Percentiles rank a stretch among this genome's conserved stretches.
Evolutionary conservation across 139 green algal species (phyloP).

Genomic region (Spirogloea muscicola): DNA sequence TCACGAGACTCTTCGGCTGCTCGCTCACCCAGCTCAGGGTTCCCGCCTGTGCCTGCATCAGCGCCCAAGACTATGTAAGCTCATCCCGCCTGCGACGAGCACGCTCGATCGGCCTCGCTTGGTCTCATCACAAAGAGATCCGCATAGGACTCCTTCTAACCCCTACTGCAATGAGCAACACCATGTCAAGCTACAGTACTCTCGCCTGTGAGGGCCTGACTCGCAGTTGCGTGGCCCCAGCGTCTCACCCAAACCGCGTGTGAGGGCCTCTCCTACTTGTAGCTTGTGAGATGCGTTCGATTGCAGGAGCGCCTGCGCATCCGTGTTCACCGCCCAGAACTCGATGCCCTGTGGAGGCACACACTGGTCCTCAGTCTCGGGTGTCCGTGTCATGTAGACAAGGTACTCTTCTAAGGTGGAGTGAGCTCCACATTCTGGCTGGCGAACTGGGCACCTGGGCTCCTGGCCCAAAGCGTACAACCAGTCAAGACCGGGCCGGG

Average conservation of each 20-base stretch:
- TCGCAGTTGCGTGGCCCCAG: too few species aligned
- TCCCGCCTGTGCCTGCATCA: conserved; percentile 78
- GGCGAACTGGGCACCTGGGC: too few species aligned
- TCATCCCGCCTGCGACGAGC: not conserved
- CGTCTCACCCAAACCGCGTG: conserved; percentile 72
- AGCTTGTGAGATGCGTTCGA: conserved; percentile 78
- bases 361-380: not conserved
- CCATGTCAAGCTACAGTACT: too few species aligned
- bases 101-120: conserved; percentile 11
- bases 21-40: conserved; percentile 80
- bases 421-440: too few species aligned
- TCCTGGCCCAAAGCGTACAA: too few species aligned
- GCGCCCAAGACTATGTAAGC: not conserved
- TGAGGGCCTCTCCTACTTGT: conserved; percentile 87
- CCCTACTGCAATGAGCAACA: too few species aligned
- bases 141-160: not conserved
- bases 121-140: not conserved
- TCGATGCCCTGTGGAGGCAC: conserved; percentile 74
- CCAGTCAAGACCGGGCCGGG: too few species aligned
- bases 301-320: conserved; percentile 86
- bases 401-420: too few species aligned
- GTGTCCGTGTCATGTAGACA: not conserved
- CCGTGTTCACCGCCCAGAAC: conserved; percentile 92
- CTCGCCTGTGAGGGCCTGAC: too few species aligned
- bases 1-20: conserved; percentile 84